Evolutionary conservation across 495 filamentous ascomycete species (phyloP), one percentile per base, ranked within the genome.

Genomic region (Oleoguttula mirabilis): DNA sequence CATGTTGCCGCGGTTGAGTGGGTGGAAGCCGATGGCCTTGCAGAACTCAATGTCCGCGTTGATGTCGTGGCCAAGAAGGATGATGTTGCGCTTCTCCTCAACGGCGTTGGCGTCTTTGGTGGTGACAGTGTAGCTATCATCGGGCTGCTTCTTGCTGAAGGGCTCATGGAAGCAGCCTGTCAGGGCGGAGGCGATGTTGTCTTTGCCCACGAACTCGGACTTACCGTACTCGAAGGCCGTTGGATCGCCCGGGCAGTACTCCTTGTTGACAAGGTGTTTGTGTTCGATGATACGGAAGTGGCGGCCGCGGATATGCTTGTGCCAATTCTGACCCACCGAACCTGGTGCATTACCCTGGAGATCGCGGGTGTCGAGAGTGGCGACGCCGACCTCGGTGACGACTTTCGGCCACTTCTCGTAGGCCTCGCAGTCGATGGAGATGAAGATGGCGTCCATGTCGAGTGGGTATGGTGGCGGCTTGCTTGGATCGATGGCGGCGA

Each of bases 361-460:
- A 43, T 81, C 72, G 8, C 60, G 48, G 3, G 80, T 85, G 60
- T 98, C 90, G 16, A 98, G 73, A 8, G 72, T 76, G 7, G 84
- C 78, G 35, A 98, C 68, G 24, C 90, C 90, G 39, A 98, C 68
- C 57, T 98, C 90, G 3, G 86, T 93, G 45, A 95, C 64, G 1
- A 69, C 53, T 33, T 64, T 60, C 3, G 69, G 66, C 39, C 75
- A 62, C 20, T 58, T 55, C 60, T 96, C 88, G 47, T 77, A 88
- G 6, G 77, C 73, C 58, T 98, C 90, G 22, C 87, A 56, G 54
- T 98, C 88, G 32, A 94, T 62, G 47, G 70, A 76, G 42, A 94
- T 64, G 51, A 98, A 84, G 17, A 92, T 63, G 1, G 80, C 72
- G 4, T 53, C 55, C 5, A 48, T 49, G 14, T 68, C 60, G 48